A percentile compares a stretch with the other conserved stretches of the same genome.
Conservation (phyloP, 1,284 basidiomycete species). For the Lignosus rhinocerotis region DNA sequence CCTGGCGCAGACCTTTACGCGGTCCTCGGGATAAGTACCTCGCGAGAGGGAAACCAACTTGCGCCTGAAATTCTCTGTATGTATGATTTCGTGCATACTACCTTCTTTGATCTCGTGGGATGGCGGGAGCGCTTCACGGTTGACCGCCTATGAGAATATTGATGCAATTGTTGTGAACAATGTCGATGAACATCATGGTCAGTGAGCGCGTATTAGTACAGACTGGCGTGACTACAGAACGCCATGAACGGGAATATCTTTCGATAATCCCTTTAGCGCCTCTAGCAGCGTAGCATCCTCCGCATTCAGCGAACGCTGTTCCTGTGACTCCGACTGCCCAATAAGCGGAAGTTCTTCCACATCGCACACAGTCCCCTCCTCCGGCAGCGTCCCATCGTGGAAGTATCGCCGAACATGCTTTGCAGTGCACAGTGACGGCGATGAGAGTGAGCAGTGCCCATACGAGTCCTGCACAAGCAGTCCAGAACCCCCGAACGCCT, state of each 20-base stretch:
- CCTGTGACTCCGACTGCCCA: neutral
- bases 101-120: too few species aligned
- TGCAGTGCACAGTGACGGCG: conserved; percentile 45
- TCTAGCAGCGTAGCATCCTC: too few species aligned
- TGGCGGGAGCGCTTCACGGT: too few species aligned
- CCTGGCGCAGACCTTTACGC: neutral
- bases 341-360: conserved; percentile 22
- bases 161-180: too few species aligned
- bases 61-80: neutral
- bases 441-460: conserved; percentile 43
- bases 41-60: neutral
- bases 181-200: too few species aligned
- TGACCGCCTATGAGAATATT: too few species aligned
- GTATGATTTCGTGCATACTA: too few species aligned
- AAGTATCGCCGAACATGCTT: conserved; percentile 44
- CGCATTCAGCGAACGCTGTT: too few species aligned
- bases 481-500: conserved; percentile 20
- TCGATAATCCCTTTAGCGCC: too few species aligned
- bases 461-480: conserved; percentile 21
- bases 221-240: too few species aligned
- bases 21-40: neutral
- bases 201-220: too few species aligned
- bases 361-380: conserved; percentile 40
- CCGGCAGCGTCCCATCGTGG: conserved; percentile 41
- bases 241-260: too few species aligned